Base-by-base conservation (phyloP, 495 filamentous ascomycete species). In the Staphylotrichum tortipilum region DNA sequence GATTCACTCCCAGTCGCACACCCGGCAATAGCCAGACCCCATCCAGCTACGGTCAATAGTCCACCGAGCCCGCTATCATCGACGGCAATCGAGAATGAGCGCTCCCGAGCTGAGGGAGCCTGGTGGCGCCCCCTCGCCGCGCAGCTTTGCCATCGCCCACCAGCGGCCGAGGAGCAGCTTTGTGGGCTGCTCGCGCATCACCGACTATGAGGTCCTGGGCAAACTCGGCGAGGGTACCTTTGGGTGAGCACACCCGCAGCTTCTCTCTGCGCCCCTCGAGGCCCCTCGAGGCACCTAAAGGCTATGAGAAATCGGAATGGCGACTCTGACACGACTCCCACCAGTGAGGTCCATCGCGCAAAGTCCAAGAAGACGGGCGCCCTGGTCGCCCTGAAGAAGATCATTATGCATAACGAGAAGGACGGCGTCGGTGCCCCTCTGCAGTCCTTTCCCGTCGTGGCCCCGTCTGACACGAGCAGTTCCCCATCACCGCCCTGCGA, bases 171-270 rank as follows among this genome's bases (percentile, higher is more conserved):
- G 56, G 52, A 52, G 75, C 7, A 76, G 79, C 52, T 98, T 94
- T 61, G 69, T 71, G 41, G 92, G 92, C 24, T 95, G 89, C 70
- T 91, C 89, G 18, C 83, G 77, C 47, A 96, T 99, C 56, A 74
- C 71, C 38, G 84, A 92, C 47, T 99, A 95, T 63, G 87, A 94
- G 53, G 76, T 95, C 18, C 66, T 90, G 51, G 84, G 82, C 41
- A 99, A 99, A 71, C 78, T 99, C 42, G 92, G 92, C 54, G 94
- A 99, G 66, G 92, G 92, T 44, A 99, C 92, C 17, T 99, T 99
- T 69, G 92, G 91, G 85, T 89, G 63, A 49, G 78, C n/a, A n/a
- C n/a, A n/a, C n/a, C n/a, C n/a, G n/a, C n/a, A n/a, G n/a, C n/a
- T n/a, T n/a, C n/a, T n/a, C n/a, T n/a, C n/a, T n/a, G n/a, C n/a